phyloP scores from a whole-genome alignment of 257 asterid species.

The Nemophila menziesii region DNA sequence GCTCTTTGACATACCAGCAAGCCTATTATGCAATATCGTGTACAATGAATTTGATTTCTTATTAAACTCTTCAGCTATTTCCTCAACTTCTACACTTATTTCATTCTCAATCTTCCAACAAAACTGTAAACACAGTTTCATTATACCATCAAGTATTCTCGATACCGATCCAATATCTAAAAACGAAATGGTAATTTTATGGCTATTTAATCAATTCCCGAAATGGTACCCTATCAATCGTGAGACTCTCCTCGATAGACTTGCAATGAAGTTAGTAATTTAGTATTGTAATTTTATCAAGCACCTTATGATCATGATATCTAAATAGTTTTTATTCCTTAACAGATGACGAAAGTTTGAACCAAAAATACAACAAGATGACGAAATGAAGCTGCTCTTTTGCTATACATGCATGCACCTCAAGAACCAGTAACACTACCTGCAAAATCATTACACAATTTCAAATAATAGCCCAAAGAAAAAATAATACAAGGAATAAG shows the following conservation, averaged over 20 bases:
- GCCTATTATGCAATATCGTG: slow-evolving; percentile 88
- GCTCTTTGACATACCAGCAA: slow-evolving; percentile 99
- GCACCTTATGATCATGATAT: no score
- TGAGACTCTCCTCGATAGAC: slow-evolving; percentile 56
- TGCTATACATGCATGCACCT: slow-evolving; percentile 4
- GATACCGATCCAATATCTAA: slow-evolving; percentile 97
- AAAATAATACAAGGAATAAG: not conserved
- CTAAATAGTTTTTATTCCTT: no score
- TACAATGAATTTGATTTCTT: slow-evolving; percentile 93
- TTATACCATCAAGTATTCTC: slow-evolving; percentile 91
- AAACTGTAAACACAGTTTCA: slow-evolving; percentile 87
- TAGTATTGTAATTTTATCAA: no score
- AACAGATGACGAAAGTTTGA: no score
- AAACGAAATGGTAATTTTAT: no score
- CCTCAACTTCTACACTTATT: slow-evolving; percentile 62
- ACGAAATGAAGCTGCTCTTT: not conserved
- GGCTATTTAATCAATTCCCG: slow-evolving; percentile 69
- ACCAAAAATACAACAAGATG: slow-evolving; percentile 2
- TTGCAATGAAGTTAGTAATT: slow-evolving; percentile 42
- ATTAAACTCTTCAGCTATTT: slow-evolving; percentile 87
- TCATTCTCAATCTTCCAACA: slow-evolving; percentile 92
- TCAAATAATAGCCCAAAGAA: no score
- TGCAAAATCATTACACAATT: no score
- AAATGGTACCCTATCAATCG: slow-evolving; percentile 63
- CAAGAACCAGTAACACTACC: slow-evolving; percentile 1